Evolutionary conservation across 495 filamentous ascomycete genomes (phyloP).

Genomic region (Tuber melanosporum): DNA sequence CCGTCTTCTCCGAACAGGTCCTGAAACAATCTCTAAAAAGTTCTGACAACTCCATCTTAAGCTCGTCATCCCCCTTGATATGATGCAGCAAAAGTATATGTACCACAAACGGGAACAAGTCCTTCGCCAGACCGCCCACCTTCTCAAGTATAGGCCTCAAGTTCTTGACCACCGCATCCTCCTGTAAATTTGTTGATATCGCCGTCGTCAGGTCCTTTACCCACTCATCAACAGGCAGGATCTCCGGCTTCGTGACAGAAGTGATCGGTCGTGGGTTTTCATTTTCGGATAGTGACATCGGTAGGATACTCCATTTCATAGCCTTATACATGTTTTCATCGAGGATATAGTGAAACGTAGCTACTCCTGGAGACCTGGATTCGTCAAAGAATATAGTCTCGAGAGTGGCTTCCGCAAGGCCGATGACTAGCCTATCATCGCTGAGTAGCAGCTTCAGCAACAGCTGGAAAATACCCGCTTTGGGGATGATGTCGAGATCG

Average conservation of each 20-base stretch:
- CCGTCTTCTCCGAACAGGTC: slow-evolving; percentile 40
- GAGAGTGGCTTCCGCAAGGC: slow-evolving; percentile 71
- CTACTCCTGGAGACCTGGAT: slow-evolving; percentile 18
- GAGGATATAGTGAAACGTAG: slow-evolving; percentile 31
- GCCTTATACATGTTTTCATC: slow-evolving; percentile 32
- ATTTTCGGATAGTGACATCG: slow-evolving; percentile 17
- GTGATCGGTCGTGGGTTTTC: slow-evolving; percentile 25
- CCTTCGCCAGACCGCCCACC: slow-evolving; percentile 61
- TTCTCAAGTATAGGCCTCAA: slow-evolving; percentile 56
- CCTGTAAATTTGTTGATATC: slow-evolving; percentile 54
- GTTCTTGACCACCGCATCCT: slow-evolving; percentile 61
- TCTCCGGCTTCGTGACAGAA: slow-evolving; percentile 25
- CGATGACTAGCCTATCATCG: slow-evolving; percentile 57
- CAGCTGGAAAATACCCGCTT: slow-evolving; percentile 53
- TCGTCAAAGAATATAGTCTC: slow-evolving; percentile 54
- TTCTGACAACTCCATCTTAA: slow-evolving; percentile 45
- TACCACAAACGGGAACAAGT: slow-evolving; percentile 68
- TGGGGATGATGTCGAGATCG: slow-evolving; percentile 50
- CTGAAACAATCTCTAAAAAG: slow-evolving; percentile 43
- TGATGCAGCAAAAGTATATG: slow-evolving; percentile 65
- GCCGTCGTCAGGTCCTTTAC: slow-evolving; percentile 56
- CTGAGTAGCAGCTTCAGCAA: slow-evolving; percentile 63
- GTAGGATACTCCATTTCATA: slow-evolving; percentile 26
- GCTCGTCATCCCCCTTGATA: slow-evolving; percentile 39
- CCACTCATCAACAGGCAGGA: slow-evolving; percentile 50